Evolutionary conservation across 257 asterid genomes (phyloP), one percentile per base, ranked within the genome.

Genomic region (Petrea volubilis): DNA sequence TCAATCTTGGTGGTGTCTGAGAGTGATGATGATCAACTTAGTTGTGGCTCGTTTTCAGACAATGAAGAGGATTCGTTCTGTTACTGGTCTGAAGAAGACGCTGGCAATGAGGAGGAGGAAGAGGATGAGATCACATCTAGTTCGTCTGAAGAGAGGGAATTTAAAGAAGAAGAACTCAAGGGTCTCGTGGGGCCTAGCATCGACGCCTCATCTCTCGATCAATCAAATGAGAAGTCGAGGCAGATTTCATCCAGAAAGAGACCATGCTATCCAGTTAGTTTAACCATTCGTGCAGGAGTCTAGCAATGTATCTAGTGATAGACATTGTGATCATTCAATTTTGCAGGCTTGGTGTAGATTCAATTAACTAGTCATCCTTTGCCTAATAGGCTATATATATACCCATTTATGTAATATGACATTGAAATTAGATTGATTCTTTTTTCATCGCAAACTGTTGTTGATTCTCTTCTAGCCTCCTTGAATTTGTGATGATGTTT

Each of bases 21-120:
- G 21, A 70, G 83, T 60, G 93, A 84, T 20, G 85, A 82, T 38
- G 43, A 38, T 40, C 95, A 84, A 46, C 15, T 74, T 29, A 61
- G 76, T 43, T 38, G 17, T 50, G 82, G 75, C 44, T 78, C 65
- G 62, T 65, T 12, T 13, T 61, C 81, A 17, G 89, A 74, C 12
- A 79, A 75, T 60, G 87, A 78, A 21, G 88, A 74, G 9, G 91
- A 71, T 60, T 82, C 82, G 7, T 24, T 49, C 20, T 50, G 41
- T 59, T 86, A 72, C 75, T 81, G 72, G 83, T 85, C 93, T 4
- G 93, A 83, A 21, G 93, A 81, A 5, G 93, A 83, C 36, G 79
- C 8, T 3, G 88, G 74, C 25, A 71, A 64, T 25, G 70, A 14
- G 0, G 75, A 65, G 50, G 80, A 85, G 43, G 70, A 15, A 0